Percentiles rank a stretch among this genome's conserved stretches.
Evolutionary conservation across 1,284 basidiomycete species (phyloP).

Genomic region (Fomitopsis betulina): DNA sequence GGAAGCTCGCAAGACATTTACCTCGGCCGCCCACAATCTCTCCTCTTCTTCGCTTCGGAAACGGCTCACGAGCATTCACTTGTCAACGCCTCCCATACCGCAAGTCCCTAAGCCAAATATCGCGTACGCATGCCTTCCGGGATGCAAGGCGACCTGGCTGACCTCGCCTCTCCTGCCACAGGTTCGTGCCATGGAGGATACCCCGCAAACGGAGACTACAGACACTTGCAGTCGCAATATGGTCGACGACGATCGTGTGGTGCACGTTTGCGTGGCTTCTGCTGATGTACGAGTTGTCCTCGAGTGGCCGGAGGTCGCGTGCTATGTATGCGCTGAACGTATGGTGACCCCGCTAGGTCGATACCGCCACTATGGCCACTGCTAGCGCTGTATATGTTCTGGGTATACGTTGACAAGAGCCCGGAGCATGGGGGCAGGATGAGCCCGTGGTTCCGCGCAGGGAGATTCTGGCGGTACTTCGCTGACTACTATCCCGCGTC

Average conservation of each 20-base stretch:
- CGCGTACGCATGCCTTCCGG: conserved; percentile 44
- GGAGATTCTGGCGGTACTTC: conserved; percentile 80
- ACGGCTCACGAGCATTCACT: conserved; percentile 52
- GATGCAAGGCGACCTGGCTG: conserved; percentile 4
- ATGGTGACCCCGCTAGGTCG: conserved; percentile 49
- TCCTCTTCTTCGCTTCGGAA: conserved; percentile 44
- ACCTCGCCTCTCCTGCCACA: conserved; percentile 23
- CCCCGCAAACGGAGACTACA: conserved; percentile 81
- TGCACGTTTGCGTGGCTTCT: conserved; percentile 70
- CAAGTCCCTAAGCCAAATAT: conserved; percentile 62
- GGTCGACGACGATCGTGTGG: conserved; percentile 79
- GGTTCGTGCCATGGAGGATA: conserved; percentile 70
- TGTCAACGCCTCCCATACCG: conserved; percentile 49
- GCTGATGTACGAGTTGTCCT: conserved; percentile 57
- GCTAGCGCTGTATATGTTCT: conserved; percentile 77
- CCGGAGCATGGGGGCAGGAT: conserved; percentile 78
- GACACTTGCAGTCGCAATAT: conserved; percentile 82
- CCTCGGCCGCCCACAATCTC: conserved; percentile 27
- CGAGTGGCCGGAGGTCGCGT: not conserved
- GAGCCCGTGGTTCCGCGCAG: conserved; percentile 72
- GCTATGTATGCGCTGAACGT: not conserved
- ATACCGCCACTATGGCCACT: conserved; percentile 88
- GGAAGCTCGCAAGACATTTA: conserved; percentile 27
- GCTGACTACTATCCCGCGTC: conserved; percentile 91
- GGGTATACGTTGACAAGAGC: conserved; percentile 77